Conservation (phyloP, 2,329 filamentous ascomycete species). For the Pyrenochaeta sp. region DNA sequence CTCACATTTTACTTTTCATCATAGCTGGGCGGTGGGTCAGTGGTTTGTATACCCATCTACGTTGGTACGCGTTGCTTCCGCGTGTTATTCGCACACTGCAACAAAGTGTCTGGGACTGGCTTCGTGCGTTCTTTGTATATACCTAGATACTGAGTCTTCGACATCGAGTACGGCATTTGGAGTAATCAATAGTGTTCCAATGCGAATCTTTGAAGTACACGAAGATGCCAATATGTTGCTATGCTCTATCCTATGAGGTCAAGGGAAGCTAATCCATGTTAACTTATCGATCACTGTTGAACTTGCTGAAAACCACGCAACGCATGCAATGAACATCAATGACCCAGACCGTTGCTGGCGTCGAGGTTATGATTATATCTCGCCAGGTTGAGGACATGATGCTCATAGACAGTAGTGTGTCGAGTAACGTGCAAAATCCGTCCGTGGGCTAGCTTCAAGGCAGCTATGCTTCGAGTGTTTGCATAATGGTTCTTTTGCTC, state of each 20-base stretch:
- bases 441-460: not conserved
- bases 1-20: slow-evolving; percentile 17
- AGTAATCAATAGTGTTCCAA: slow-evolving; percentile 8
- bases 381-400: not conserved
- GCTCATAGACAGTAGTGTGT: too few relatives aligned
- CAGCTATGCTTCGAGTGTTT: not conserved
- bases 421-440: not conserved
- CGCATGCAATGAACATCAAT: not conserved
- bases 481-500: not conserved
- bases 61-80: slow-evolving; percentile 26
- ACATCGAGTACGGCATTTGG: not conserved
- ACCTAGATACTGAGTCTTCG: slow-evolving; percentile 7
- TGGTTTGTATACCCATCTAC: slow-evolving; percentile 48
- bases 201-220: not conserved
- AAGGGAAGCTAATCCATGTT: not conserved
- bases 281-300: not conserved
- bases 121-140: slow-evolving; percentile 34
- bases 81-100: slow-evolving; percentile 18
- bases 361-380: not conserved
- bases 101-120: slow-evolving; percentile 18
- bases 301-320: not conserved
- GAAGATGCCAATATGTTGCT: not conserved
- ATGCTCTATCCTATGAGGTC: not conserved
- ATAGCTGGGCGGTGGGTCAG: slow-evolving; percentile 28
- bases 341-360: not conserved